These are phyloP conservation scores for Lactarius trivialis DNA, from an alignment of 768 basidiomycete genomes.

Conservation along the genomic window DNA sequence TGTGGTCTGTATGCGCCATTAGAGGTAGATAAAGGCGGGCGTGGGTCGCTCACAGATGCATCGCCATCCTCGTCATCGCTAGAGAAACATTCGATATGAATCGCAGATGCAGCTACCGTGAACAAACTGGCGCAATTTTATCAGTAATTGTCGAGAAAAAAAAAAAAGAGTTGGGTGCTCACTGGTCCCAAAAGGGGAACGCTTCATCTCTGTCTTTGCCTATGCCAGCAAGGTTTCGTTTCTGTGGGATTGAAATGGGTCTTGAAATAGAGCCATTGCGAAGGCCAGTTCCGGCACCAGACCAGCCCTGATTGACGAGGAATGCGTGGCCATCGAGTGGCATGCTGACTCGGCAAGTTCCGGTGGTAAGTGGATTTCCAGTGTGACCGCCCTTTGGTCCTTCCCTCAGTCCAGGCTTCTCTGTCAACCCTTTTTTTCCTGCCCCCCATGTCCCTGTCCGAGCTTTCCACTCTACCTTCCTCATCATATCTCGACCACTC, in stretches of 20 bases:
- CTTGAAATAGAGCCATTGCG: conserved; percentile 71
- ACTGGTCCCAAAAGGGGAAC: conserved; percentile 99
- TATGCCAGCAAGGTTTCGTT: conserved; percentile 78
- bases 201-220: conserved; percentile 94
- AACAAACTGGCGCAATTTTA: conserved; percentile 51
- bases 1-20: conserved; percentile 20
- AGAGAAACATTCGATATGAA: conserved; percentile 56
- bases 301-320: conserved; percentile 80
- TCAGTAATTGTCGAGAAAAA: neutral
- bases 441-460: conserved; percentile 20
- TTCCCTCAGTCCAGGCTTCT: neutral
- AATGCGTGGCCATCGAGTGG: conserved; percentile 67
- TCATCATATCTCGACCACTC: conserved; percentile 5
- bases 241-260: conserved; percentile 75
- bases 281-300: conserved; percentile 80
- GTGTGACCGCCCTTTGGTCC: neutral
- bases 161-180: conserved; percentile 30
- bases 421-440: conserved; percentile 1
- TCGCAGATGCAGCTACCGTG: conserved; percentile 73
- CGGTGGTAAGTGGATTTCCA: neutral
- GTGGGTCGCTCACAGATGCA: conserved; percentile 12
- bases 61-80: conserved; percentile 39
- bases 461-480: conserved; percentile 12
- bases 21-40: neutral
- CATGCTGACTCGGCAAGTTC: conserved; percentile 34